Base-by-base conservation (phyloP, 768 basidiomycete species). In the Mycena polygramma region DNA sequence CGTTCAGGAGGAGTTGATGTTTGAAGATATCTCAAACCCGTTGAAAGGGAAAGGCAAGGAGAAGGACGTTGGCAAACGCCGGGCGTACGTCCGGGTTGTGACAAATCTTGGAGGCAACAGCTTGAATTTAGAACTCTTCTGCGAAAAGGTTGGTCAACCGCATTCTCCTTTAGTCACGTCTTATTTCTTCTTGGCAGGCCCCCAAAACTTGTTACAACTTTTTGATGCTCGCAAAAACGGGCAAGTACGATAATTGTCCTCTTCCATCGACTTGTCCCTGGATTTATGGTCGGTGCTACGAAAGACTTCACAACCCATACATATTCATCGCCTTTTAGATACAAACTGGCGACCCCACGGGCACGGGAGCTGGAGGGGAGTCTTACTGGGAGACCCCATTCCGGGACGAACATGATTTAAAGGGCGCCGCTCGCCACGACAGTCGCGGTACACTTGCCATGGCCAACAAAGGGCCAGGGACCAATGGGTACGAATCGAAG, bases 181-280 rank as follows among this genome's bases (percentile, higher is more conserved):
- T 58, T 57, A 19, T 35, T 30, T 57, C 36, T 46, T 43, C 45
- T 24, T 30, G 30, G 30, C 30, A 96, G 94, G 98, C 97, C 13
- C 98, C 98, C 0, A 97, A 98, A 82, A 98, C 98, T 1, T 98
- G 97, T 75, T 99, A 99, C 80, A 99, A 99, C 79, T 99, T 98
- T 80, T 82, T 99, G 36, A 94, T 94, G 92, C 88, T 99, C 10
- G 97, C 98, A 0, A 89, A 91, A 70, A 86, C 91, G 26, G 95
- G 96, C 11, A 96, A 97, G 76, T 99, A 98, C 76, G 91, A 98
- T 73, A 84, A 95, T 73, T 91, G 91, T n/a, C 67, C 81, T 95
- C 26, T 99, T 99, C 80, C 97, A 99, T 78, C 90, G 97, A 22
- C 83, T 97, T 35, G 94, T 98, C 15, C 97, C 96, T 7, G 95